These are phyloP conservation scores for Emericellopsis atlantica DNA, from an alignment of 2,329 filamentous ascomycete species.

Conservation along the genomic window DNA sequence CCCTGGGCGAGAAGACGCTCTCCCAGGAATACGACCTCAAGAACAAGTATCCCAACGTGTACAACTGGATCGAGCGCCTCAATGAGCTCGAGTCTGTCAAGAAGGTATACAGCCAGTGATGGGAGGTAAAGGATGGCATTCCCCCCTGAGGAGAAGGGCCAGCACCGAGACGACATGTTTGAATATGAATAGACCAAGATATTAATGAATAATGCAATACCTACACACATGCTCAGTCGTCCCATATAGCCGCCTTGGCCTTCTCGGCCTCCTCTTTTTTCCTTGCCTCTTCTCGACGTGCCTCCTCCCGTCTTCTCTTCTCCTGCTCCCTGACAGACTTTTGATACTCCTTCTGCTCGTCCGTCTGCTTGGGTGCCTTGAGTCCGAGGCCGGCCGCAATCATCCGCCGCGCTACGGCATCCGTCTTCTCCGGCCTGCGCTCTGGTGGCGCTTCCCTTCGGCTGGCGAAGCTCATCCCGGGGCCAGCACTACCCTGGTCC, in stretches of 20 bases:
- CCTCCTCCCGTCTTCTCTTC: constrained; percentile 60
- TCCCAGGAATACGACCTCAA: constrained; percentile 12
- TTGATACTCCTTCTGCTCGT: constrained; percentile 83
- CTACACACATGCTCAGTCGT: constrained; percentile 35
- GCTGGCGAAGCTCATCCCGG: constrained; percentile 2
- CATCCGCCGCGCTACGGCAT: constrained; percentile 77
- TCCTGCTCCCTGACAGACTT: constrained; percentile 73
- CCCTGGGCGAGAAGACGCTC: neutral
- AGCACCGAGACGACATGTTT: neutral
- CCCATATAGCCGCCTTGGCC: constrained; percentile 80
- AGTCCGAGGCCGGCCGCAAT: constrained; percentile 84
- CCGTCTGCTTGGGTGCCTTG: constrained; percentile 66
- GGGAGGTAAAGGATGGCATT: too few species aligned
- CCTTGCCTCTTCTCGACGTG: constrained; percentile 50
- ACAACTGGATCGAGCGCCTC: constrained; percentile 19
- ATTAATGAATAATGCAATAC: neutral
- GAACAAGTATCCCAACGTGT: constrained; percentile 19
- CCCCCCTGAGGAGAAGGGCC: too few species aligned
- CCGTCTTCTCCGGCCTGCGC: constrained; percentile 77
- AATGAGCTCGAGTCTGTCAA: constrained; percentile 15
- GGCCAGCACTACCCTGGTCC: constrained; percentile 10
- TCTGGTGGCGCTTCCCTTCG: constrained; percentile 4
- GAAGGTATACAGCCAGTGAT: constrained; percentile 10
- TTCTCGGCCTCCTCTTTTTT: constrained; percentile 54
- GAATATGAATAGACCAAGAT: neutral